Conservation (phyloP, 768 basidiomycete species). For the Grammothele lineata region DNA sequence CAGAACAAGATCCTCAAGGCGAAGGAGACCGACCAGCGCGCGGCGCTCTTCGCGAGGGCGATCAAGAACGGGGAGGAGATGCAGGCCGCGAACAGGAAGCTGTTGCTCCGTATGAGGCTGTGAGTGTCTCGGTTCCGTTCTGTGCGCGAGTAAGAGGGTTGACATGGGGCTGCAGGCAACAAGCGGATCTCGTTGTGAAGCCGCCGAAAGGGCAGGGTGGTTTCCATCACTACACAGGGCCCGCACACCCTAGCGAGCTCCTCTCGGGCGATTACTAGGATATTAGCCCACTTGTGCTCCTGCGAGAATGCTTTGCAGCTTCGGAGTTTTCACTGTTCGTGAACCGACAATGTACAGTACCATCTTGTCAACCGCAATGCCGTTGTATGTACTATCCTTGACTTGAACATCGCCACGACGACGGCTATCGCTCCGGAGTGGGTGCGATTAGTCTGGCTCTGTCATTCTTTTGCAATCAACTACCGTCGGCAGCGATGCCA, state of each 20-base stretch:
- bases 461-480: too few species aligned
- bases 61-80: slow-evolving; percentile 71
- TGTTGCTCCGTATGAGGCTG: slow-evolving; percentile 82
- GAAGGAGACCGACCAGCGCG: slow-evolving; percentile 74
- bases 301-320: too few species aligned
- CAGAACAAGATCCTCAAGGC: slow-evolving; percentile 88
- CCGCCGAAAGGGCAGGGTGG: slow-evolving; percentile 9
- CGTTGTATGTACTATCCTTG: neutral
- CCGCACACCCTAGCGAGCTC: slow-evolving; percentile 5
- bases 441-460: too few species aligned
- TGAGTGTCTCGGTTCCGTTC: slow-evolving; percentile 32
- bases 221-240: neutral
- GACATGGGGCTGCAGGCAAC: slow-evolving; percentile 47
- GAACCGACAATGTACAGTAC: too few species aligned
- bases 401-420: too few species aligned
- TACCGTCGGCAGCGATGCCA: too few species aligned
- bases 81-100: slow-evolving; percentile 67
- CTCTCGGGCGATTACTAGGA: slow-evolving; percentile 5
- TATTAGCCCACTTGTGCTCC: too few species aligned
- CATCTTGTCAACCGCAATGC: too few species aligned
- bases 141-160: neutral
- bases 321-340: too few species aligned
- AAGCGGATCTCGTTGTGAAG: slow-evolving; percentile 72
- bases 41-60: slow-evolving; percentile 70
- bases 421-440: too few species aligned